Conservation (phyloP, 805 yeast genomes). For the Cyberlindnera bimundalis region DNA sequence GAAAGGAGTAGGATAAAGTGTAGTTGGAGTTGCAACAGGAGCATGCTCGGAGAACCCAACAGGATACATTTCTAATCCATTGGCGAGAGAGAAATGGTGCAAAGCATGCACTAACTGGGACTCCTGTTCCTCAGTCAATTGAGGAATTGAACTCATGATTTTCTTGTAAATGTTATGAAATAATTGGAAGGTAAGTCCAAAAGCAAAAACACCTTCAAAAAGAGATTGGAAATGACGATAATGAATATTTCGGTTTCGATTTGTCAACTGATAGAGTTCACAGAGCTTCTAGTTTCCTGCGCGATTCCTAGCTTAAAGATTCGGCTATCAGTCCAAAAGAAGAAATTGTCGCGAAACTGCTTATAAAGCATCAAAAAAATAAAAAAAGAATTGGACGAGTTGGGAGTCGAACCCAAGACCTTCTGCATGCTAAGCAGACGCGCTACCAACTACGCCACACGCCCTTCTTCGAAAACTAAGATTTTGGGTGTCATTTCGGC, state of each 20-base stretch:
- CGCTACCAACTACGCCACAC: constrained; percentile 84
- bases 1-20: constrained; percentile 87
- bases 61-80: constrained; percentile 83
- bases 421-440: constrained; percentile 78
- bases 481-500: too few species aligned
- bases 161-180: neutral
- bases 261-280: too few species aligned
- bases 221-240: too few species aligned
- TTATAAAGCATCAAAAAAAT: constrained; percentile 13
- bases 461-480: constrained; percentile 39
- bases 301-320: too few species aligned
- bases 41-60: constrained; percentile 44
- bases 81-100: constrained; percentile 72
- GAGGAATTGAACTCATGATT: constrained; percentile 26
- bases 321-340: constrained; percentile 3
- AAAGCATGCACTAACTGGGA: constrained; percentile 40
- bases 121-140: constrained; percentile 21
- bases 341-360: constrained; percentile 9
- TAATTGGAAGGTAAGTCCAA: too few species aligned
- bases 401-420: constrained; percentile 79
- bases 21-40: constrained; percentile 75
- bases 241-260: too few species aligned
- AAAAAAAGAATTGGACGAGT: constrained; percentile 50
- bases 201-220: too few species aligned
- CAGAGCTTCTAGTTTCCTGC: too few species aligned